Conservation (phyloP, 2,329 filamentous ascomycete genomes). For the Fusarium scirpi region DNA sequence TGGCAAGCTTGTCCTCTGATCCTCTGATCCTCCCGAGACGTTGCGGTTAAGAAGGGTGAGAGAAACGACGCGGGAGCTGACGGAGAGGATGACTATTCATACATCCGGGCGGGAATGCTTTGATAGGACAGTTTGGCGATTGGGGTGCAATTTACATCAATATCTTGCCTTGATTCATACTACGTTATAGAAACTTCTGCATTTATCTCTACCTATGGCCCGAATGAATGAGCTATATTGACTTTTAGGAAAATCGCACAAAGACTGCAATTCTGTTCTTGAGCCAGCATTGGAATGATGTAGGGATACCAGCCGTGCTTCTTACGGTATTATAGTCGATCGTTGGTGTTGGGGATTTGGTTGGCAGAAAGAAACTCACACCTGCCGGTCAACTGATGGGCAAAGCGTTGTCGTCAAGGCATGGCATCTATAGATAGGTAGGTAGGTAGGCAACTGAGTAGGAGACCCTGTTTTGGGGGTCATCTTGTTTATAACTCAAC, state of each 20-base stretch:
- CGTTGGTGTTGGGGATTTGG: background rate
- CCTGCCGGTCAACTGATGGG: background rate
- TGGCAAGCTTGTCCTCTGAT: slow-evolving; percentile 45
- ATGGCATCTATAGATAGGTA: background rate
- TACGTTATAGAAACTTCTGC: slow-evolving; percentile 35
- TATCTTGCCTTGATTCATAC: slow-evolving; percentile 46
- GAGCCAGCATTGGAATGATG: background rate
- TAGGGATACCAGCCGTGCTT: background rate
- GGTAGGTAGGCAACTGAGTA: background rate
- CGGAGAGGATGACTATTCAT: slow-evolving; percentile 50
- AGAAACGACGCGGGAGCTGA: slow-evolving; percentile 31
- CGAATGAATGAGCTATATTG: background rate
- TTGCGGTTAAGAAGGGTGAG: slow-evolving; percentile 16
- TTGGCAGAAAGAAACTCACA: background rate
- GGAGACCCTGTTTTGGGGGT: background rate
- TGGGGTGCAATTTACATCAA: slow-evolving; percentile 62
- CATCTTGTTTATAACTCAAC: background rate
- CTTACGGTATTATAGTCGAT: background rate
- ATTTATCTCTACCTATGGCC: slow-evolving; percentile 15
- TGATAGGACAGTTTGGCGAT: slow-evolving; percentile 65
- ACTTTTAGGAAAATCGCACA: background rate
- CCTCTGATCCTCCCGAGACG: slow-evolving; percentile 40
- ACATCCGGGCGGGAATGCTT: slow-evolving; percentile 56
- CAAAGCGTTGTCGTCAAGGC: background rate
- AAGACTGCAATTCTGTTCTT: background rate